These are phyloP conservation scores for Metschnikowia corniflorae DNA, from an alignment of 805 yeast species.

Conservation along the genomic window DNA sequence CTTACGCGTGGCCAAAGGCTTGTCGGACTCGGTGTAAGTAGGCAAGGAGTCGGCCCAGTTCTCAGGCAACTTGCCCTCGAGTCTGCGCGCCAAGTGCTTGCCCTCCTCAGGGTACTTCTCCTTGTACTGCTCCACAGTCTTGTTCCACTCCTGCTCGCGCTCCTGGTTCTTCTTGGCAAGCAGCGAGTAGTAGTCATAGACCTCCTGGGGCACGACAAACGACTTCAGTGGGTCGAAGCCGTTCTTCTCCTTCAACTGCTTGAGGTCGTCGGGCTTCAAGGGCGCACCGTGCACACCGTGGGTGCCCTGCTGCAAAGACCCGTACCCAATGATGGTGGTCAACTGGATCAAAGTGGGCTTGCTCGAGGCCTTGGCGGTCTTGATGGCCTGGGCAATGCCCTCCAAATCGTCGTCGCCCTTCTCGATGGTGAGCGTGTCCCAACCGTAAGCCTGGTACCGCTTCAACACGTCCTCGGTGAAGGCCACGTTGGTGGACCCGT, in stretches of 20 bases:
- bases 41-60: constrained; percentile 82
- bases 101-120: constrained; percentile 73
- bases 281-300: constrained; percentile 96
- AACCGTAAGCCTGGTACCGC: constrained; percentile 89
- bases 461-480: constrained; percentile 88
- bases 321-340: constrained; percentile 90
- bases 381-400: constrained; percentile 71
- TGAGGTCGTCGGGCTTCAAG: constrained; percentile 87
- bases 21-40: constrained; percentile 69
- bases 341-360: constrained; percentile 91
- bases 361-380: constrained; percentile 72
- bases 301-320: constrained; percentile 81
- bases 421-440: constrained; percentile 77
- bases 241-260: constrained; percentile 74
- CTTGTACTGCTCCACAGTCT: constrained; percentile 56
- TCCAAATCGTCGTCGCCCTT: constrained; percentile 79
- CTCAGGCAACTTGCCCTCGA: constrained; percentile 71
- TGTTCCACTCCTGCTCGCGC: constrained; percentile 74
- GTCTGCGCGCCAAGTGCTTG: constrained; percentile 76
- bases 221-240: constrained; percentile 86
- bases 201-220: constrained; percentile 81
- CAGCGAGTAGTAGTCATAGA: constrained; percentile 61
- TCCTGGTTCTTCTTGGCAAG: constrained; percentile 60
- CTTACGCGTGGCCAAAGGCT: constrained; percentile 91
- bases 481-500: constrained; percentile 84